These are phyloP conservation scores for Heritiera littoralis DNA, from an alignment of 345 rosid species.

Conservation along the genomic window DNA sequence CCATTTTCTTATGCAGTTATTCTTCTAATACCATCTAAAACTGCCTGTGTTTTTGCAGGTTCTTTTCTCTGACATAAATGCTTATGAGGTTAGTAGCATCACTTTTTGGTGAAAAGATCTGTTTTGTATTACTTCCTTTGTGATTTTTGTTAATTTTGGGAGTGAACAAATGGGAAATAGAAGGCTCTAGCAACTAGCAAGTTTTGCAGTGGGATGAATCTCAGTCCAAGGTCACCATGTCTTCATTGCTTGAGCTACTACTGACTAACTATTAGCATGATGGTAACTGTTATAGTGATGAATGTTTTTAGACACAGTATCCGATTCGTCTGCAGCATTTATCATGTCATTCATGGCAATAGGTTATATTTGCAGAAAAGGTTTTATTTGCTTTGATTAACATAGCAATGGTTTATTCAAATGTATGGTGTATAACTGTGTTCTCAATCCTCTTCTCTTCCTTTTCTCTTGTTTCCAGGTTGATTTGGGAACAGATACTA, in stretches of 20 bases:
- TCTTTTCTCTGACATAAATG: constrained; percentile 82
- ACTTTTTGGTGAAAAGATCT: neutral
- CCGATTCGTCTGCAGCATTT: neutral
- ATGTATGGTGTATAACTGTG: neutral
- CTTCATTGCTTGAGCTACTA: neutral
- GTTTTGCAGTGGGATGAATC: neutral
- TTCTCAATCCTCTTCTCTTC: neutral
- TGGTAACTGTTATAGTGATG: neutral
- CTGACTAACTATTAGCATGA: neutral
- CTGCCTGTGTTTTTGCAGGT: constrained; percentile 51
- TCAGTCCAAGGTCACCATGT: neutral
- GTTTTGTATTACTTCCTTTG: too few species aligned
- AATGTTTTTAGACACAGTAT: neutral
- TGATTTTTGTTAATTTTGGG: neutral
- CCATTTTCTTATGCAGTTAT: neutral
- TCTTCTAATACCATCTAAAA: neutral
- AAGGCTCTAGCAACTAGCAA: neutral
- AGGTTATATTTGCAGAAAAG: neutral
- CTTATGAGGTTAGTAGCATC: constrained; percentile 60
- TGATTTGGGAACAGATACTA: constrained; percentile 70
- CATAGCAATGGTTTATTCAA: neutral
- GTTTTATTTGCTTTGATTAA: neutral
- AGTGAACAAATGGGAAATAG: neutral
- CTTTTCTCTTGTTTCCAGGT: constrained; percentile 38
- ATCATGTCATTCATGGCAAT: neutral